Conservation (phyloP, 2,329 filamentous ascomycete species). For the Incumbomyces delicatus region DNA sequence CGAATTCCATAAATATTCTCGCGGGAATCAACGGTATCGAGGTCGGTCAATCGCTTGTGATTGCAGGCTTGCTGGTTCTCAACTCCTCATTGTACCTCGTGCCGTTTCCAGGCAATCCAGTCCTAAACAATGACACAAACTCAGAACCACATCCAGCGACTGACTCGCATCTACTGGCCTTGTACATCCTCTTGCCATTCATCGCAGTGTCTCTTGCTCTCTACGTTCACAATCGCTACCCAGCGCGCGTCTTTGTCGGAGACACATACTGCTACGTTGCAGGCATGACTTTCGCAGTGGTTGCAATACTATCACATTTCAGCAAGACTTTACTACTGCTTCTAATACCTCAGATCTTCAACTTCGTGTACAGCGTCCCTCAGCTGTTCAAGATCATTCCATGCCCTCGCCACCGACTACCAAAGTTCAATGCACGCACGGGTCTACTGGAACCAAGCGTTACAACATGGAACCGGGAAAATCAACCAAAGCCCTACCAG, state of each 20-base stretch:
- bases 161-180: conserved; percentile 89
- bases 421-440: conserved; percentile 74
- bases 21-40: conserved; percentile 98
- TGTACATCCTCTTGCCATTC: conserved; percentile 90
- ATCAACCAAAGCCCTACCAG: conserved; percentile 58
- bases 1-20: conserved; percentile 99
- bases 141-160: conserved; percentile 70
- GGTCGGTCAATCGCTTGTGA: conserved; percentile 84
- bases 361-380: conserved; percentile 87
- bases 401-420: conserved; percentile 85
- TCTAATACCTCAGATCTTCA: conserved; percentile 88
- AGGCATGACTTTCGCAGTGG: conserved; percentile 96
- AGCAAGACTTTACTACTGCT: conserved; percentile 90
- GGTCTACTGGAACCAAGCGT: conserved; percentile 79
- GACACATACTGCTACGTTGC: conserved; percentile 99
- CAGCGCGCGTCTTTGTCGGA: conserved; percentile 87
- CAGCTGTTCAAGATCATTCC: conserved; percentile 85
- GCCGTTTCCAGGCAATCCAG: conserved; percentile 37
- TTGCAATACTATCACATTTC: conserved; percentile 94
- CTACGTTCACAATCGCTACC: conserved; percentile 89
- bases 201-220: conserved; percentile 83
- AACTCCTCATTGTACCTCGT: conserved; percentile 83
- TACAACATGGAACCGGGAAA: conserved; percentile 58
- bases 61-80: conserved; percentile 69
- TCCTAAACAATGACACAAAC: conserved; percentile 35